phyloP scores from a whole-genome alignment of 352 stramenopile species.

The Phytophthora sansomeana region DNA sequence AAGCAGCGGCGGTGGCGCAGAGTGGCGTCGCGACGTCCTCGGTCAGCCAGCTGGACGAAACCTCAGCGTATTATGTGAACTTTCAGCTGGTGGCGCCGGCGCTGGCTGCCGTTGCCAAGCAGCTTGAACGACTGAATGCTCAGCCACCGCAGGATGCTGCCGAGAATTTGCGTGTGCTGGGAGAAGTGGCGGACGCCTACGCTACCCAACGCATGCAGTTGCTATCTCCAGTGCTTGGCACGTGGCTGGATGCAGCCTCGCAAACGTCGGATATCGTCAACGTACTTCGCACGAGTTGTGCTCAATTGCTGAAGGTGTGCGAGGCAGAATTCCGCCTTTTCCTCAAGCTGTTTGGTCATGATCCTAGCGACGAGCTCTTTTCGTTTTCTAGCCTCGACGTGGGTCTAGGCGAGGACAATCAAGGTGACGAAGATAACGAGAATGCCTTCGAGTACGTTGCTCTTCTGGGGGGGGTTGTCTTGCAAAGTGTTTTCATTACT shows the following conservation, averaged over 20 bases:
- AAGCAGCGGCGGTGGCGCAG: slow-evolving; percentile 12
- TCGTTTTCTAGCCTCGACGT: slow-evolving; percentile 30
- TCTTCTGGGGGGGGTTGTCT: not conserved
- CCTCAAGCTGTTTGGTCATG: slow-evolving; percentile 68
- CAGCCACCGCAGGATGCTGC: slow-evolving; percentile 42
- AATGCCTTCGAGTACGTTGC: slow-evolving; percentile 73
- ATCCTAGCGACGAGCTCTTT: slow-evolving; percentile 68
- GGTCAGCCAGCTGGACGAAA: slow-evolving; percentile 62
- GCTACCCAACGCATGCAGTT: slow-evolving; percentile 65
- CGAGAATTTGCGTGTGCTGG: slow-evolving; percentile 53
- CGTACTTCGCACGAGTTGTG: slow-evolving; percentile 68
- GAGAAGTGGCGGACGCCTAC: slow-evolving; percentile 68
- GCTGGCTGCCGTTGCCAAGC: slow-evolving; percentile 62
- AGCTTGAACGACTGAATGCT: slow-evolving; percentile 61
- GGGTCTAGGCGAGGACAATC: slow-evolving; percentile 32
- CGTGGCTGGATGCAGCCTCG: slow-evolving; percentile 60
- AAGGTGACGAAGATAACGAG: slow-evolving; percentile 51
- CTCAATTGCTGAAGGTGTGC: slow-evolving; percentile 75
- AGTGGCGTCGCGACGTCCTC: slow-evolving; percentile 18
- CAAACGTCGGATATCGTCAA: slow-evolving; percentile 77
- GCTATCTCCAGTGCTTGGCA: slow-evolving; percentile 56
- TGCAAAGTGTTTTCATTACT: not conserved
- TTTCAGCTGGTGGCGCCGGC: slow-evolving; percentile 78
- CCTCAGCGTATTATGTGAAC: slow-evolving; percentile 80
- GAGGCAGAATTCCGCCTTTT: slow-evolving; percentile 83